phyloP scores from a whole-genome alignment of 306 rosid species.

The Carpinus fangiana region DNA sequence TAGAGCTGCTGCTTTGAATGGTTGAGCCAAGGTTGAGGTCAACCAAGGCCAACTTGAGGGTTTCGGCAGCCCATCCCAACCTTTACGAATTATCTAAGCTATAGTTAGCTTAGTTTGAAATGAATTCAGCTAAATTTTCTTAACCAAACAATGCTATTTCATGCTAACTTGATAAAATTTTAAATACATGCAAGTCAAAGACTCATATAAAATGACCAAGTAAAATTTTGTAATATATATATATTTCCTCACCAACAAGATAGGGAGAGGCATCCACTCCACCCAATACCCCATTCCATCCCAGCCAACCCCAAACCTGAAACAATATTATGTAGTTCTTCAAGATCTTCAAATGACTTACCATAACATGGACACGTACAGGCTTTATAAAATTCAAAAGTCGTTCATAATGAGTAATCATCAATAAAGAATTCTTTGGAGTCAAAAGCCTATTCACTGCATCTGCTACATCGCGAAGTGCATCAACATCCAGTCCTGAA shows the following conservation, averaged over 20 bases:
- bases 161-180: background rate
- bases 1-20: background rate
- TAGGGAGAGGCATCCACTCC: constrained; percentile 6
- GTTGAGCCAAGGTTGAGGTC: background rate
- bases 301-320: constrained; percentile 15
- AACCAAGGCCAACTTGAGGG: background rate
- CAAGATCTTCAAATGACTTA: constrained; percentile 39
- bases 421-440: constrained; percentile 67
- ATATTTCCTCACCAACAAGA: background rate
- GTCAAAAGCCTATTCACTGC: constrained; percentile 77
- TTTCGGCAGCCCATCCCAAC: background rate
- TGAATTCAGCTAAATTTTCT: background rate
- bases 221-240: background rate
- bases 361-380: constrained; percentile 78
- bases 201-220: background rate
- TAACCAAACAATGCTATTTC: background rate
- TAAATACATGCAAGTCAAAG: background rate
- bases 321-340: constrained; percentile 9
- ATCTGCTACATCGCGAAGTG: constrained; percentile 85
- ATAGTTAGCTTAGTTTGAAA: no score
- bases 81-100: background rate
- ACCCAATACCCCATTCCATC: background rate
- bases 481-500: constrained; percentile 97
- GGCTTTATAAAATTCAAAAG: constrained; percentile 81
- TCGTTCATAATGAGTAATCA: constrained; percentile 88